phyloP scores from a whole-genome alignment of 208 protist species.

The Trypanosoma congolense region DNA sequence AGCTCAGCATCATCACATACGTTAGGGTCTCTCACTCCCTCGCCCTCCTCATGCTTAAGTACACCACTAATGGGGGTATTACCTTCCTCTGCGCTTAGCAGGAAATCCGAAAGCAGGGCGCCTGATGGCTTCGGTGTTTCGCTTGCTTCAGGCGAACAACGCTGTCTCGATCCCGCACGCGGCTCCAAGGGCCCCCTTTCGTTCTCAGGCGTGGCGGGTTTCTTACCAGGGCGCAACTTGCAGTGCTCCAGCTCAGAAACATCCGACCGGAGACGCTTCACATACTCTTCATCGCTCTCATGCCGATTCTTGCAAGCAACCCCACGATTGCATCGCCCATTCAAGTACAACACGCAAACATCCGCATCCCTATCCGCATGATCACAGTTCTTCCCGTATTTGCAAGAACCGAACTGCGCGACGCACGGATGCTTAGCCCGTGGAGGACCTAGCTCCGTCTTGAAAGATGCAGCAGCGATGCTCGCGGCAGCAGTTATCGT shows the following conservation, averaged over 20 bases:
- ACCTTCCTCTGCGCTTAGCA: neutral
- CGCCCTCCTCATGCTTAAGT: neutral
- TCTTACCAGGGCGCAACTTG: too few relatives aligned
- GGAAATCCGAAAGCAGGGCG: neutral
- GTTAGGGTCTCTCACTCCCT: neutral
- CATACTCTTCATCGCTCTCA: slow-evolving; percentile 43
- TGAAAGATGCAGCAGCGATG: neutral
- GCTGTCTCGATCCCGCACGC: too few relatives aligned
- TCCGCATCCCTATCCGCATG: slow-evolving; percentile 57
- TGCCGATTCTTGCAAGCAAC: slow-evolving; percentile 59
- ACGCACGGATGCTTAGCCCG: slow-evolving; percentile 58
- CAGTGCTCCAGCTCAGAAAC: neutral
- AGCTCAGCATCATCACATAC: slow-evolving; percentile 27
- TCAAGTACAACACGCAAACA: slow-evolving; percentile 68
- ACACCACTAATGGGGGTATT: neutral
- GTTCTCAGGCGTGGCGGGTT: too few relatives aligned
- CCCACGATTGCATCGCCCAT: slow-evolving; percentile 37
- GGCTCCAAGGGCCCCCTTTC: too few relatives aligned
- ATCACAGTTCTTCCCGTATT: slow-evolving; percentile 52
- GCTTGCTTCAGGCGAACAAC: neutral
- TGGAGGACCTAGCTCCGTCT: neutral
- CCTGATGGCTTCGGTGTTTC: neutral
- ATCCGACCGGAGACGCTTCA: slow-evolving; percentile 15
- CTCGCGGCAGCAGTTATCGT: neutral
- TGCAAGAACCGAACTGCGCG: slow-evolving; percentile 65